These are phyloP conservation scores for Niebla homalea DNA, from an alignment of 495 filamentous ascomycete species.

Conservation along the genomic window DNA sequence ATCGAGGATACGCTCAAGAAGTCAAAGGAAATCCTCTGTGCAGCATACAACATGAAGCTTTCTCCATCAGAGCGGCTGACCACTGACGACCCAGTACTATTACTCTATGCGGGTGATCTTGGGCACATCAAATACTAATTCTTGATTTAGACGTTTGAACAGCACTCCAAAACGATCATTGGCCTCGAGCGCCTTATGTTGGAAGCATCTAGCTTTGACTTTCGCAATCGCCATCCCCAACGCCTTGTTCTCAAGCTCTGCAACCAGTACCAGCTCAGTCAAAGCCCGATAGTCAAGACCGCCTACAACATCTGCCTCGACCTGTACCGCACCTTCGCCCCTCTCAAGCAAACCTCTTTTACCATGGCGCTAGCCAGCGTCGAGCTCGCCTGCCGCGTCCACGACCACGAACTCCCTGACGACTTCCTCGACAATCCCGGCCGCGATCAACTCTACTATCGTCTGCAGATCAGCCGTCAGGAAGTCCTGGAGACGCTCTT, in stretches of 20 bases:
- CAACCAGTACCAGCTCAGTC: constrained; percentile 35
- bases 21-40: constrained; percentile 81
- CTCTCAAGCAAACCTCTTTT: constrained; percentile 70
- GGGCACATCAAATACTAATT: not conserved
- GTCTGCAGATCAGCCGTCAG: constrained; percentile 48
- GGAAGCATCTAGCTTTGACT: constrained; percentile 88
- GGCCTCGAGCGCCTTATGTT: constrained; percentile 86
- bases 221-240: constrained; percentile 79
- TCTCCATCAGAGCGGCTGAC: constrained; percentile 58
- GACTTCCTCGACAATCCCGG: constrained; percentile 30
- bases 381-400: constrained; percentile 61
- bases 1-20: constrained; percentile 97
- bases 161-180: constrained; percentile 60
- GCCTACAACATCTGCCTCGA: constrained; percentile 78
- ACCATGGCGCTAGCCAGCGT: constrained; percentile 72
- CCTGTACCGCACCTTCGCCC: constrained; percentile 82
- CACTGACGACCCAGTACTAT: constrained; percentile 63
- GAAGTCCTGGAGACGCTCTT: constrained; percentile 76
- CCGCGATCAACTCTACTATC: constrained; percentile 26
- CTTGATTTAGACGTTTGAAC: constrained; percentile 58
- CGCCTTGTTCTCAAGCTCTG: constrained; percentile 66
- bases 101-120: not conserved
- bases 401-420: constrained; percentile 28
- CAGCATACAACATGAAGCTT: constrained; percentile 71
- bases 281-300: constrained; percentile 42